Conservation (phyloP, 75 land plant species). For the Picea sitchensis region DNA sequence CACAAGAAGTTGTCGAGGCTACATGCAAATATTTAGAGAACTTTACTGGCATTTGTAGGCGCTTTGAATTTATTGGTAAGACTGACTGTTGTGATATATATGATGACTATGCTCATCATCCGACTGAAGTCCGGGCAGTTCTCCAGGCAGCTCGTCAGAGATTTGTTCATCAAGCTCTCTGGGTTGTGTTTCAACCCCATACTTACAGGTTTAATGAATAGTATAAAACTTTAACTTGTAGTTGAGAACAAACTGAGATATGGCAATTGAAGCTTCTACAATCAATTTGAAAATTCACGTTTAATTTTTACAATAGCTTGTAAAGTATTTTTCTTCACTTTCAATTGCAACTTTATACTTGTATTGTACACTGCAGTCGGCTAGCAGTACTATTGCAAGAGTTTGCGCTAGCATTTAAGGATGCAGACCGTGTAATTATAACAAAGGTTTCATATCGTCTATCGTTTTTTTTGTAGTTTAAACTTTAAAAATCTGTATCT, state of each 20-base stretch:
- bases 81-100: conserved; percentile 35
- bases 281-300: not conserved
- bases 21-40: conserved; percentile 26
- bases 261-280: conserved; percentile 1
- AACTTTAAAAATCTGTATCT: not conserved
- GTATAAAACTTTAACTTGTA: not conserved
- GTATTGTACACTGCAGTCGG: conserved; percentile 34
- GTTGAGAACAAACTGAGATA: not conserved
- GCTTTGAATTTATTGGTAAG: conserved; percentile 57
- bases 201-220: conserved; percentile 37
- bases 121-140: conserved; percentile 56
- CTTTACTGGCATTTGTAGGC: conserved; percentile 50
- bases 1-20: conserved; percentile 30
- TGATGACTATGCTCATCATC: conserved; percentile 83
- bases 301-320: not conserved
- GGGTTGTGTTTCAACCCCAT: conserved; percentile 76
- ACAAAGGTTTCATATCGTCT: conserved; percentile 35
- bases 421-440: conserved; percentile 58
- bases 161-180: conserved; percentile 36
- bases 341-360: not conserved
- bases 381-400: conserved; percentile 43
- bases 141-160: conserved; percentile 57
- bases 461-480: too few species aligned
- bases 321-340: not conserved
- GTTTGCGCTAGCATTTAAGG: conserved; percentile 46